Evolutionary conservation across 75 land plant genomes (phyloP).

Genomic region (Sequoiadendron giganteum): DNA sequence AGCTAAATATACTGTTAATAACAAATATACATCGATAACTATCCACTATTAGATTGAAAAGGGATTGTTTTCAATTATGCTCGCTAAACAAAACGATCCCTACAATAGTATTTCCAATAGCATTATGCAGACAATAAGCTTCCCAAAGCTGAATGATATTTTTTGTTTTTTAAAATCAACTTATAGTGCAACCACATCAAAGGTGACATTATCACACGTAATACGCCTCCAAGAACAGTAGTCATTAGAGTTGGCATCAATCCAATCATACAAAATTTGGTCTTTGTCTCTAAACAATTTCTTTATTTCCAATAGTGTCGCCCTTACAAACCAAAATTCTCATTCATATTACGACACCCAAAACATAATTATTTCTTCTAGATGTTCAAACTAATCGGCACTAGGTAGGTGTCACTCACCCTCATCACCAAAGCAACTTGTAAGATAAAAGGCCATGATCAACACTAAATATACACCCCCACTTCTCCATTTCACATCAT

Average conservation of each 20-base stretch:
- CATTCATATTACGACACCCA: background rate
- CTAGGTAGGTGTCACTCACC: background rate
- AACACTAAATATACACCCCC: background rate
- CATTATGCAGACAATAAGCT: background rate
- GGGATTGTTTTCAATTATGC: no score
- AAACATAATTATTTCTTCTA: background rate
- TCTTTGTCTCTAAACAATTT: constrained; percentile 75
- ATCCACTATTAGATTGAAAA: no score
- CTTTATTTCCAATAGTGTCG: constrained; percentile 73
- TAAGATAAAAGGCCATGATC: background rate
- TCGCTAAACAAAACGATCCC: no score
- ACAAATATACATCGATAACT: background rate
- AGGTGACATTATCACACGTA: constrained; percentile 83
- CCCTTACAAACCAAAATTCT: constrained; percentile 26
- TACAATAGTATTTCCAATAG: no score
- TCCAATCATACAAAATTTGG: constrained; percentile 84
- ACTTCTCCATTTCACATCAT: background rate
- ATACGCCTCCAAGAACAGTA: constrained; percentile 86
- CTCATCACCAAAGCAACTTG: background rate
- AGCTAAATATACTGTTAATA: no score
- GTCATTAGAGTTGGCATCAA: constrained; percentile 47
- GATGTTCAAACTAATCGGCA: no score
- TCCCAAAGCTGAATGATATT: background rate
- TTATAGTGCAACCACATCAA: constrained; percentile 76
- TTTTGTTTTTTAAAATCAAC: background rate